phyloP scores from a whole-genome alignment of 2,329 filamentous ascomycete species.

The Chrysosphaeria jannelii region DNA sequence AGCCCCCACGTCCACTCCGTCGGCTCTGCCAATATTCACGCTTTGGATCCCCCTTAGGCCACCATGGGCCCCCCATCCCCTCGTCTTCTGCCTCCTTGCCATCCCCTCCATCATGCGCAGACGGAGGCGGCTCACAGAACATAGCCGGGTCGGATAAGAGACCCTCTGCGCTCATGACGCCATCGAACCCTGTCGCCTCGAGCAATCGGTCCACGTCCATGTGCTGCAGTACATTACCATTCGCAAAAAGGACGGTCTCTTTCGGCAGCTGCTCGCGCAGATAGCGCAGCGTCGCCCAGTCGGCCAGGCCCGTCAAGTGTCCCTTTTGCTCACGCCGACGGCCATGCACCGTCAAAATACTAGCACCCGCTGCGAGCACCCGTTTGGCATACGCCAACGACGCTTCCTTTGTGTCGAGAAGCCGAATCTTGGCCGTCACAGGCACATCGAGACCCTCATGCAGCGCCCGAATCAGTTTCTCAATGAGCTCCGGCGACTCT shows the following conservation, averaged over 20 bases:
- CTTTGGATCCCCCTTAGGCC: constrained; percentile 10
- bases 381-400: constrained; percentile 74
- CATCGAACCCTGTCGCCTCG: constrained; percentile 62
- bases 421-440: constrained; percentile 80
- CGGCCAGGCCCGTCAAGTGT: constrained; percentile 73
- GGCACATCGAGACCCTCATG: constrained; percentile 53
- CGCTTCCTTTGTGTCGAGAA: constrained; percentile 61
- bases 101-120: constrained; percentile 8
- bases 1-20: constrained; percentile 42
- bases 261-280: constrained; percentile 54
- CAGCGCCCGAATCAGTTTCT: constrained; percentile 53
- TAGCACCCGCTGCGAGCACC: constrained; percentile 64
- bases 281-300: constrained; percentile 66
- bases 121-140: constrained; percentile 33
- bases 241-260: constrained; percentile 86
- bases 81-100: background rate
- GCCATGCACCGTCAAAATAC: constrained; percentile 80
- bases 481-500: constrained; percentile 66
- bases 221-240: constrained; percentile 69
- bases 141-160: constrained; percentile 79
- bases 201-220: constrained; percentile 53
- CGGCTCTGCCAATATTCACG: constrained; percentile 58
- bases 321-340: constrained; percentile 77
- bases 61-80: constrained; percentile 1
- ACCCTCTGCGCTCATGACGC: constrained; percentile 84